Conservation (phyloP, 768 basidiomycete species). For the Mrakia hoshinonis region DNA sequence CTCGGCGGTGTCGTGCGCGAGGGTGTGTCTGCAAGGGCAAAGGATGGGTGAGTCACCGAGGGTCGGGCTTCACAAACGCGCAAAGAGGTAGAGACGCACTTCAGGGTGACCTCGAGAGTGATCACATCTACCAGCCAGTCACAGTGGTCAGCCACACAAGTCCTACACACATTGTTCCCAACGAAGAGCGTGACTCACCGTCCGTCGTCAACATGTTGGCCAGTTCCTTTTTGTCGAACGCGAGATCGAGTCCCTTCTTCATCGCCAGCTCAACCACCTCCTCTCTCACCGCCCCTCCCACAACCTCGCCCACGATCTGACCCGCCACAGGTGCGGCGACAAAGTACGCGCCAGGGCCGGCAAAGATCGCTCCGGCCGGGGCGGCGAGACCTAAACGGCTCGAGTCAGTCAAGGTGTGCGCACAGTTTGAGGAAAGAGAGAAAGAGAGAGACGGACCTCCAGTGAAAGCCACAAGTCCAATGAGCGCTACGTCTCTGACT, state of each 20-base stretch:
- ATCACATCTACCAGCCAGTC: not conserved
- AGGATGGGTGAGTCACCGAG: no score
- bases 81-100: not conserved
- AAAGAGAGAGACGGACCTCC: not conserved
- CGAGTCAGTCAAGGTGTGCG: not conserved
- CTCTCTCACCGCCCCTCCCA: not conserved
- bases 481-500: not conserved
- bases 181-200: not conserved
- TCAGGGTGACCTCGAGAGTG: not conserved
- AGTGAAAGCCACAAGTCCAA: not conserved
- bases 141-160: not conserved
- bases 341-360: not conserved
- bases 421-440: not conserved
- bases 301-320: not conserved
- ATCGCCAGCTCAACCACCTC: not conserved
- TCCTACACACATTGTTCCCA: not conserved
- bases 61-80: no score
- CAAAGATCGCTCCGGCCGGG: not conserved
- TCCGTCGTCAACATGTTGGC: not conserved
- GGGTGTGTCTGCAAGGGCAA: not conserved
- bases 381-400: not conserved
- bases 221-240: no score
- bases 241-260: not conserved
- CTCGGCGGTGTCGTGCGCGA: not conserved
- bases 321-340: not conserved